Base-by-base conservation (phyloP, 768 basidiomycete species). In the Tulasnella sp. region DNA sequence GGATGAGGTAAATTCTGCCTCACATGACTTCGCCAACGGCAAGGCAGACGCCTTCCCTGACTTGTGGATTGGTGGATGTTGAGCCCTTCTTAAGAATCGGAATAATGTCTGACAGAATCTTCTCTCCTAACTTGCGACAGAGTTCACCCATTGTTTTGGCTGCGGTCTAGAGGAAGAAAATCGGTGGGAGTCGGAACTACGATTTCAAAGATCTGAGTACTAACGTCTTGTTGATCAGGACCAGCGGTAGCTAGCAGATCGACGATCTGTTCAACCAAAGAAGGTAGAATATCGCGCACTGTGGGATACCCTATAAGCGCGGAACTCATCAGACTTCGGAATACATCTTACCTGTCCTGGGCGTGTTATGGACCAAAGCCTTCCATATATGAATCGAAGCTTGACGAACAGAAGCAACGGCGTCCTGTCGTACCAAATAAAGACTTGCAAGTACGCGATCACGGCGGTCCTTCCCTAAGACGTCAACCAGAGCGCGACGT, bases 351-450 rank as follows among this genome's bases (percentile, higher is more conserved):
- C 89, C 82, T 57, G 90, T 93, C 39, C 83, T 73, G 4, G 89
- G 91, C 0, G 90, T 93, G 59, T 93, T 98, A 63, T 89, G 78
- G 8, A 99, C 92, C 56, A 98, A 72, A 3, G 90, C 93, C 67
- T 98, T 98, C 95, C 95, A 99, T 57, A 98, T 95, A 52, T 89
- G 89, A 39, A 93, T 77, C 0, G 92, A 86, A 2, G 89, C 79
- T 62, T 89, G 86, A 34, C 93, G 79, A 32, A 98, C 92, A 39
- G 81, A 75, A 35, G 77, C 79, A 57, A 95, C 87, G 10, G 85
- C 74, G 64, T 98, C 95, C 64, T 98, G 93, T 40, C 92, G 80
- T 47, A 91, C 86, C 57, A 98, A 72, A 65, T 92, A 99, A 47
- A 99, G 66, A 1, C 84, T 84, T 5, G 90, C 83, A 41, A 99